phyloP scores from a whole-genome alignment of 1,139 yeast genomes.

The Pichia sp. region DNA sequence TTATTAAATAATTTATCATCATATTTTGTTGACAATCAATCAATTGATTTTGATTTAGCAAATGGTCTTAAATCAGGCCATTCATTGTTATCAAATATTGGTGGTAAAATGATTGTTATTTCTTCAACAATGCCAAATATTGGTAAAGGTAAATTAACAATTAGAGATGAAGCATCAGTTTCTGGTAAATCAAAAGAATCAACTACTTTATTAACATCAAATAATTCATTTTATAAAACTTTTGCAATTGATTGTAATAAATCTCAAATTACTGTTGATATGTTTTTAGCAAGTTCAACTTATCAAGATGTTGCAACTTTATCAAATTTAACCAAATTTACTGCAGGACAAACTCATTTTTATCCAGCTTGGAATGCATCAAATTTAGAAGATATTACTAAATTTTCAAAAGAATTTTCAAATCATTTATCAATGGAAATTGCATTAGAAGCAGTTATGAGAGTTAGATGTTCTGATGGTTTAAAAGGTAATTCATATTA shows the following conservation, averaged over 20 bases:
- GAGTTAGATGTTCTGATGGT: constrained; percentile 92
- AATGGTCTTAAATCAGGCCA: constrained; percentile 89
- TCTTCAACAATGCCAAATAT: constrained; percentile 77
- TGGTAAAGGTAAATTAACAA: constrained; percentile 77
- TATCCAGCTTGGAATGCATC: constrained; percentile 93
- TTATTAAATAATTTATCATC: constrained; percentile 64
- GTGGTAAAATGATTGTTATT: constrained; percentile 84
- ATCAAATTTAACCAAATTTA: constrained; percentile 82
- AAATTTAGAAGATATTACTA: constrained; percentile 76
- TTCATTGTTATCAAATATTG: constrained; percentile 68
- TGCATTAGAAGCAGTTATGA: constrained; percentile 87
- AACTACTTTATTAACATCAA: constrained; percentile 65
- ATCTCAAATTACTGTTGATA: constrained; percentile 83
- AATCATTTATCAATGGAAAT: constrained; percentile 88
- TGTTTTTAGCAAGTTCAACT: constrained; percentile 77
- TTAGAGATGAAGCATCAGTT: constrained; percentile 74
- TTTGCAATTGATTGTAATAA: constrained; percentile 96
- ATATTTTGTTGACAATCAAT: constrained; percentile 64
- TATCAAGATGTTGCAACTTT: constrained; percentile 95
- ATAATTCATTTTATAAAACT: constrained; percentile 82
- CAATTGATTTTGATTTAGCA: constrained; percentile 75
- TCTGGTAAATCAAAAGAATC: constrained; percentile 85
- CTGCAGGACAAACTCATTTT: constrained; percentile 96
- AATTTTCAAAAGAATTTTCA: constrained; percentile 80
- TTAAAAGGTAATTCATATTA: constrained; percentile 76